Evolutionary conservation across 108 stramenopile genomes (phyloP), one percentile per base, ranked within the genome.

Genomic region (Cyclotella atomus): DNA sequence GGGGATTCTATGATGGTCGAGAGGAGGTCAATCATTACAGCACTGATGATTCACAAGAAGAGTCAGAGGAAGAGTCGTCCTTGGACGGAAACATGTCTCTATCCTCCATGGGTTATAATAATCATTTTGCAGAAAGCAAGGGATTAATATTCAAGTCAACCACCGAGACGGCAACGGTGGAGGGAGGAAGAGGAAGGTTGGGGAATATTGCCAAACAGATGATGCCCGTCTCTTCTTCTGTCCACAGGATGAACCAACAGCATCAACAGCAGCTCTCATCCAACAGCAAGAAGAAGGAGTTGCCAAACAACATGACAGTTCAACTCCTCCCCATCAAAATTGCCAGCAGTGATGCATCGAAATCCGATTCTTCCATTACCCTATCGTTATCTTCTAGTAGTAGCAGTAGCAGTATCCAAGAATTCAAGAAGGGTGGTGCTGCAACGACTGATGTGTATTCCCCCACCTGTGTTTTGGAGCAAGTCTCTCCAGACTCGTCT

Each of bases 61-160:
- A 7, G 38, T 41, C 38, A 41, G 38, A 41, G 38, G 38, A 41
- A 12, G 38, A 41, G 12, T 41, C n/a, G n/a, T n/a, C n/a, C n/a
- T n/a, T n/a, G n/a, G n/a, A n/a, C n/a, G n/a, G n/a, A n/a, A n/a
- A n/a, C n/a, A n/a, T 6, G 14, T 59, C 60, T 20, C 38, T 61
- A 24, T 43, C 38, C 7, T 61, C 60, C 41, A 61, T 61, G 60
- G 60, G 38, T 1, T 6, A 38, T 19, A n/a, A 21, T 52, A 23
- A 52, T 17, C 38, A 61, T 61, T 61, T 61, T 20, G 60, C 60
- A 44, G 60, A 61, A 24, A 44, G 23, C 20, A 61, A 61, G 41
- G 60, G 41, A 43, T 28, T 15, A 14, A 61, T 61, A 24, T 44
- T 41, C 23, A 20, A 36, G 21, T 2, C 43, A 12, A 12, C 12